Evolutionary conservation across 306 rosid genomes (phyloP), one percentile per base, ranked within the genome.

Genomic region (Pachyrhizus erosus): DNA sequence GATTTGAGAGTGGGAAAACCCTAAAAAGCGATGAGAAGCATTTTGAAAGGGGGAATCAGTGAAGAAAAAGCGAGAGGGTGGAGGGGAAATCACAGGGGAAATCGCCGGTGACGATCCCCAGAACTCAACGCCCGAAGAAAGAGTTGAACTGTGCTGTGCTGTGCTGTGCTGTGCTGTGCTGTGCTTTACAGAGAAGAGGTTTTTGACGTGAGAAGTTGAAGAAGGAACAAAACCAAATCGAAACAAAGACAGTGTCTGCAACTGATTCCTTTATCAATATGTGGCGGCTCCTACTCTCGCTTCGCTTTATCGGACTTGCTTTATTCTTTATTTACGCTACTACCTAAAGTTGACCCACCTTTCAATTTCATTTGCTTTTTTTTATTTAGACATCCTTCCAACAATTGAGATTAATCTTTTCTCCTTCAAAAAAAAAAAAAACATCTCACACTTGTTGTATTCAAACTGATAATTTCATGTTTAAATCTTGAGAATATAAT

Each of bases 21-120:
- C 92, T 91, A 91, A 80, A 67, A 89, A 62, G 54, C 73, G 73
- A 49, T 1, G 24, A 1, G 27, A 26, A 71, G 60, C 96, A 89
- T 88, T 86, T 88, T 61, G 24, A 24, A 49, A 14, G 87, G 18
- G 20, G 64, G 67, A 80, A 21, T 33, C 84, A 43, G 86, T 5
- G 79, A 87, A 65, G 10, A 84, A 88, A 24, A 51, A 46, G 27
- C 58, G 45, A 84, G 9, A 69, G 10, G 20, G 17, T 21, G 7
- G 34, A 40, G 68, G 15, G 54, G 31, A 9, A 45, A 17, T 1
- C 31, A 11, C 64, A 60, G 67, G 43, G 65, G 67, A 78, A 67
- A 73, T 27, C 80, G 82, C 75, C 76, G 60, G 82, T 12, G 55
- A 17, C 39, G 73, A 79, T 24, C 26, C 70, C 88, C 43, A 7